Conservation (phyloP, 768 basidiomycete genomes). For the Podaxis rugospora region DNA sequence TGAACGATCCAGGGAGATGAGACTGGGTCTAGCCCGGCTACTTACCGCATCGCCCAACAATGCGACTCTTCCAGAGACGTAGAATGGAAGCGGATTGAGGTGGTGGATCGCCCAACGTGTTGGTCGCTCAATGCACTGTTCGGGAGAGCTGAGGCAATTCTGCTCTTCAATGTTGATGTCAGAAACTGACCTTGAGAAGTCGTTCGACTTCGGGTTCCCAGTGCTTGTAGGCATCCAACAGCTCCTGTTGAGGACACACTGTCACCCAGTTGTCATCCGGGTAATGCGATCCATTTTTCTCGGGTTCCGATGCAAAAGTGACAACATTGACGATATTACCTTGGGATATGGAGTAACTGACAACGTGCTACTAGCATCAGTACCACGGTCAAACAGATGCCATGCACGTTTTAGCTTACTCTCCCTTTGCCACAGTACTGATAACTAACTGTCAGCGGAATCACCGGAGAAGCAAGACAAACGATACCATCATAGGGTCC, state of each 20-base stretch:
- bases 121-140: conserved; percentile 16
- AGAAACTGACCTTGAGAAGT: conserved; percentile 14
- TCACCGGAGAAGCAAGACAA: not conserved
- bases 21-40: not conserved
- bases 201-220: conserved; percentile 15
- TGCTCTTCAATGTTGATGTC: not conserved
- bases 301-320: conserved; percentile 25
- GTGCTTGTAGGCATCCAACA: conserved; percentile 11
- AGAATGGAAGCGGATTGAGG: conserved; percentile 15
- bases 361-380: conserved; percentile 30
- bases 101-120: conserved; percentile 20
- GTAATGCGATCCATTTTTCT: conserved; percentile 12
- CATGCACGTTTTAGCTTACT: conserved; percentile 9
- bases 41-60: conserved; percentile 21
- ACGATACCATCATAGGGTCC: conserved; percentile 12
- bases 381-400: not conserved
- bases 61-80: conserved; percentile 16
- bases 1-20: not conserved
- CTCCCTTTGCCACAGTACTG: conserved; percentile 17
- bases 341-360: conserved; percentile 45
- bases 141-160: not conserved
- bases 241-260: conserved; percentile 11
- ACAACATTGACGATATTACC: conserved; percentile 44
- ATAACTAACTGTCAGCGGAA: not conserved
- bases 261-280: conserved; percentile 14